Conservation (phyloP, 2,329 filamentous ascomycete genomes). For the Monilinia polystroma region DNA sequence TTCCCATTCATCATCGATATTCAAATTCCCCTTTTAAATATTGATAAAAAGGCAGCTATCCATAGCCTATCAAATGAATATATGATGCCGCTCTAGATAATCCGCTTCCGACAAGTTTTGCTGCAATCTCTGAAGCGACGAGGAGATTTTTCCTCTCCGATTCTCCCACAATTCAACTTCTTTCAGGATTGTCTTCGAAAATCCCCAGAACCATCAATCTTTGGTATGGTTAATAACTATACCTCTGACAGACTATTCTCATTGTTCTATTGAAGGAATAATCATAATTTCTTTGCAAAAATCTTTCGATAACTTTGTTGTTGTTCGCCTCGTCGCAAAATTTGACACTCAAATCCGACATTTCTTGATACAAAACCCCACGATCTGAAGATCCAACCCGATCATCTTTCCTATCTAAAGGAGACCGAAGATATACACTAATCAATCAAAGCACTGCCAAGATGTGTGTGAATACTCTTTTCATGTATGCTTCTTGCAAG, state of each 20-base stretch:
- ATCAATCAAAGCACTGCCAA: no score
- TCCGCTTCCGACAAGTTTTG: not conserved
- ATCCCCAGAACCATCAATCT: not conserved
- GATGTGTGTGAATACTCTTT: conserved; percentile 7
- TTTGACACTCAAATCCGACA: not conserved
- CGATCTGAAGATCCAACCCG: no score
- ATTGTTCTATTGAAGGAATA: not conserved
- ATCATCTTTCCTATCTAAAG: no score
- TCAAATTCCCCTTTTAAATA: not conserved
- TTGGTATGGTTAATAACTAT: not conserved
- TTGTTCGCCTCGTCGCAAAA: not conserved
- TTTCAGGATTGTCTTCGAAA: not conserved
- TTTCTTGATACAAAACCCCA: not conserved
- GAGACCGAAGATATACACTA: not conserved
- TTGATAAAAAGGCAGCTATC: not conserved
- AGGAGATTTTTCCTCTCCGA: not conserved
- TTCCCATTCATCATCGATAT: not conserved
- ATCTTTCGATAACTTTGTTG: not conserved
- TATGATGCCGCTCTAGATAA: not conserved
- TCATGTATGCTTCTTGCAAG: not conserved
- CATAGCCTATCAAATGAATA: not conserved
- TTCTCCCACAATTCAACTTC: not conserved
- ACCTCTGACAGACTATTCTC: not conserved
- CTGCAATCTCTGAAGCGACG: not conserved
- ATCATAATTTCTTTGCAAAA: no score